phyloP scores from a whole-genome alignment of 257 asterid species.

The Solanum pinnatisectum region DNA sequence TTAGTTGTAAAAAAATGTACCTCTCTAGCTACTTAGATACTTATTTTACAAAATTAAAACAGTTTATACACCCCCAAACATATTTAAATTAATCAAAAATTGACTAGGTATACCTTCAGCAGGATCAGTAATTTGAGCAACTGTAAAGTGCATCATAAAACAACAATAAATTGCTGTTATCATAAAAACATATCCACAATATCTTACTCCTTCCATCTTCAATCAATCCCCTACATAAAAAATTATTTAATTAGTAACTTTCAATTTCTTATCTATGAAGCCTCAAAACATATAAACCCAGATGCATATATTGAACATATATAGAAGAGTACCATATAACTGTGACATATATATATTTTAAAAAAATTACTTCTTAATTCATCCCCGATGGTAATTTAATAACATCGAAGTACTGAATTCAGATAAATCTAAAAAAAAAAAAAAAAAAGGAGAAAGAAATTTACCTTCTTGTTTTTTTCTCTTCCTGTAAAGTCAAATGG shows the following conservation, averaged over 20 bases:
- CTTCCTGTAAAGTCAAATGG: not conserved
- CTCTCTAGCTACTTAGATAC: not conserved
- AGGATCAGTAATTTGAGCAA: slow-evolving; percentile 13
- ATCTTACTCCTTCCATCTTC: slow-evolving; percentile 8
- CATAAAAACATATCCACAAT: slow-evolving; percentile 1
- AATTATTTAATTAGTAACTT: not conserved
- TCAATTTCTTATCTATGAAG: not conserved
- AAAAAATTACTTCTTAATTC: not conserved
- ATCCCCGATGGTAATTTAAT: not conserved
- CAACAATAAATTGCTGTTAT: not conserved
- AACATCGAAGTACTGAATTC: not conserved
- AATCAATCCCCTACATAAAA: not conserved
- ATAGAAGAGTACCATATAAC: no score
- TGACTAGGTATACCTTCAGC: slow-evolving; percentile 8
- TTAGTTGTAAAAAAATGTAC: not conserved
- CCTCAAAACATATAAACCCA: not conserved
- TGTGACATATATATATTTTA: not conserved
- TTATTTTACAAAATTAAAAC: not conserved
- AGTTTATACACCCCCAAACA: not conserved
- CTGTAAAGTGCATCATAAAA: not conserved
- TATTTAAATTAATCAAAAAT: not conserved
- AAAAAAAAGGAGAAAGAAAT: not conserved
- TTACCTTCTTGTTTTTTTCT: not conserved
- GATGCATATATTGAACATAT: not conserved
- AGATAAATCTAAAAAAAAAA: not conserved